phyloP scores from a whole-genome alignment of 495 filamentous ascomycete genomes.

The Clavariopsis aquatica region DNA sequence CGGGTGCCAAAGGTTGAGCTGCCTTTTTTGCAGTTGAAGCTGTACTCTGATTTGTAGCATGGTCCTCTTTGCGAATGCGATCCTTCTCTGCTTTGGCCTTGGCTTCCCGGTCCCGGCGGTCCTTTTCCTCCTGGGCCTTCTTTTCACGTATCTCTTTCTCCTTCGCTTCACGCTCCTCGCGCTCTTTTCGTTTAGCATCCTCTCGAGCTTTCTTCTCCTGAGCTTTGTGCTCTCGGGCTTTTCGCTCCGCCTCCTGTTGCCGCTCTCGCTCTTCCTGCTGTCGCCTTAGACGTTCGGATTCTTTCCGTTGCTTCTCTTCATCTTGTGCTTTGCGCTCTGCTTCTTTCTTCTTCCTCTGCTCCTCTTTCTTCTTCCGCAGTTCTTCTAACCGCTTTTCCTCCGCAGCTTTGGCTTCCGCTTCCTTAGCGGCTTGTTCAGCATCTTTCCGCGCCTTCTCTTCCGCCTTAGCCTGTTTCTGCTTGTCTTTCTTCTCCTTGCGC shows the following conservation, averaged over 20 bases:
- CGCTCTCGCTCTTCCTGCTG: conserved; percentile 81
- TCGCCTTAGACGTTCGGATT: conserved; percentile 74
- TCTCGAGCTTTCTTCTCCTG: conserved; percentile 69
- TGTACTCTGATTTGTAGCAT: conserved; percentile 40
- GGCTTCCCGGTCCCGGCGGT: conserved; percentile 50
- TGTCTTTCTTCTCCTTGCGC: conserved; percentile 83
- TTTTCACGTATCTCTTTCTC: conserved; percentile 61
- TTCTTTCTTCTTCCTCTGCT: conserved; percentile 88
- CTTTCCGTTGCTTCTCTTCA: conserved; percentile 78
- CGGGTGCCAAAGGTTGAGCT: conserved; percentile 50
- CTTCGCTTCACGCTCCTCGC: conserved; percentile 73
- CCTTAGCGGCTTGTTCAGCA: conserved; percentile 88
- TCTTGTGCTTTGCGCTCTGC: conserved; percentile 88
- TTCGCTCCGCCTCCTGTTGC: conserved; percentile 73
- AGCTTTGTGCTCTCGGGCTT: conserved; percentile 71
- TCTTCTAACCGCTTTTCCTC: conserved; percentile 83
- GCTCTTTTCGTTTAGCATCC: conserved; percentile 62
- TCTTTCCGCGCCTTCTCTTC: conserved; percentile 86
- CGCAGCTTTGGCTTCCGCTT: conserved; percentile 70
- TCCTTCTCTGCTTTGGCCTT: conserved; percentile 44
- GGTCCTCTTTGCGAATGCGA: conserved; percentile 59
- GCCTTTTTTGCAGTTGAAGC: conserved; percentile 47
- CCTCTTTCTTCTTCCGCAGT: conserved; percentile 75
- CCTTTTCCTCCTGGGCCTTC: conserved; percentile 53
- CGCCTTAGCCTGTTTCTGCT: conserved; percentile 81